Evolutionary conservation across 169 alveolate genomes (phyloP), one percentile per base, ranked within the genome.

Genomic region (Plasmodium relictum): DNA sequence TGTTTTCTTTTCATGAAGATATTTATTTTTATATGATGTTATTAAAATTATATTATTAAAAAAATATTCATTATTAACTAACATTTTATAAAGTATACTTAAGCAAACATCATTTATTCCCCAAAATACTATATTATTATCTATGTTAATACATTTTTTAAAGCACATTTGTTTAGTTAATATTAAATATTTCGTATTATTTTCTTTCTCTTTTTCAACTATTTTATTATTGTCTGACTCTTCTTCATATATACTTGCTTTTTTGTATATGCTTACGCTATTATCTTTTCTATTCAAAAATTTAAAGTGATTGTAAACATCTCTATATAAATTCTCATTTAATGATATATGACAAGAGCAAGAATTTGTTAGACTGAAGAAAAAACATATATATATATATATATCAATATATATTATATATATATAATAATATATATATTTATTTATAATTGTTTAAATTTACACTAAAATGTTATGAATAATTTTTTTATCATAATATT

Each of bases 381-480:
- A 22, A n/a, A 18, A 20, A 59, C 1, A 6, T 59, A 59, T 3
- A 59, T 24, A 16, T 24, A 59, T 24, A 14, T 16, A 59, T 59
- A 24, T 24, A 59, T 24, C n/a, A n/a, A 20, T 58, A 58, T 20
- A n/a, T 20, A 16, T n/a, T 18, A 58, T 56, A 56, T 56, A 18
- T n/a, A 56, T 18, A 56, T 7, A 56, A 16, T 56, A 12, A 56
- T 48, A 2, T 48, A 48, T 48, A 1, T 48, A 0, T 54, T 2
- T 54, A 24, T 31, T 26, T 41, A 10, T 20, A 22, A 26, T 26
- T 56, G 52, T 16, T 41, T 3, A 4, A 14, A 1, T 58, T 78
- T 69, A 78, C 89, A 52, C 69, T 41, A 78, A 58, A n/a, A 78
- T 24, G 12, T 78, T 78, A 56, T 78, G 89, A n/a, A 78, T 56